These are phyloP conservation scores for Metschnikowia shivogae DNA, from an alignment of 805 yeast genomes.

Conservation along the genomic window DNA sequence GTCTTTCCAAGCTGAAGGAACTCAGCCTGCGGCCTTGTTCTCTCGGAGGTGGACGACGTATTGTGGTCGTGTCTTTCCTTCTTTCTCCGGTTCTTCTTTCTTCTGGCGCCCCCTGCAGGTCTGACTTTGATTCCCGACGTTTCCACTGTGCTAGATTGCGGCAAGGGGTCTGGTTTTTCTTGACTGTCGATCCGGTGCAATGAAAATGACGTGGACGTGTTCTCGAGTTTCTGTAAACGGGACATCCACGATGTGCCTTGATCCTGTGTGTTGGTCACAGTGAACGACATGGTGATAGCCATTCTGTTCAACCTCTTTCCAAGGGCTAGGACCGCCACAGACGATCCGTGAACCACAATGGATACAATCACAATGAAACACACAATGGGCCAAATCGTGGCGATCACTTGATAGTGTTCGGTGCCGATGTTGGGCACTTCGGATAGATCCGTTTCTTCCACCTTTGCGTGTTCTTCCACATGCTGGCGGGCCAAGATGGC, in stretches of 20 bases:
- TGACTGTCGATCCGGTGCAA: constrained; percentile 76
- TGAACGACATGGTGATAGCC: constrained; percentile 88
- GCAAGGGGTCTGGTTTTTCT: constrained; percentile 19
- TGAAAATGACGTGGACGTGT: constrained; percentile 69
- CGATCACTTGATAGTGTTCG: constrained; percentile 56
- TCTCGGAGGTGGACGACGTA: constrained; percentile 16
- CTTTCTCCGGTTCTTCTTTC: constrained; percentile 40
- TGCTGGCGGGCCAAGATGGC: constrained; percentile 73
- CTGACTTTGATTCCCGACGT: constrained; percentile 61
- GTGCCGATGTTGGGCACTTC: constrained; percentile 43
- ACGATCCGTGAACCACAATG: constrained; percentile 86
- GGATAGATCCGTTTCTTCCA: constrained; percentile 55
- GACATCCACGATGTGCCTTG: constrained; percentile 71
- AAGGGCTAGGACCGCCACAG: constrained; percentile 30
- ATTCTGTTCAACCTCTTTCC: constrained; percentile 89
- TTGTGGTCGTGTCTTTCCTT: constrained; percentile 25
- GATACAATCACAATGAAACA: constrained; percentile 79
- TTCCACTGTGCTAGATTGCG: constrained; percentile 44
- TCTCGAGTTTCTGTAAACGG: constrained; percentile 76
- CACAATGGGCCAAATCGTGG: constrained; percentile 57
- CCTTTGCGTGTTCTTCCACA: constrained; percentile 49
- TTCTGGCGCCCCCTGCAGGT: constrained; percentile 72
- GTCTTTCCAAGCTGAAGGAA: constrained; percentile 38
- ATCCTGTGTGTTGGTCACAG: constrained; percentile 51
- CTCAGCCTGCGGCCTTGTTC: constrained; percentile 37